Evolutionary conservation across 176 grass and related monocot genomes (phyloP).

Genomic region (Eleusine coracana): DNA sequence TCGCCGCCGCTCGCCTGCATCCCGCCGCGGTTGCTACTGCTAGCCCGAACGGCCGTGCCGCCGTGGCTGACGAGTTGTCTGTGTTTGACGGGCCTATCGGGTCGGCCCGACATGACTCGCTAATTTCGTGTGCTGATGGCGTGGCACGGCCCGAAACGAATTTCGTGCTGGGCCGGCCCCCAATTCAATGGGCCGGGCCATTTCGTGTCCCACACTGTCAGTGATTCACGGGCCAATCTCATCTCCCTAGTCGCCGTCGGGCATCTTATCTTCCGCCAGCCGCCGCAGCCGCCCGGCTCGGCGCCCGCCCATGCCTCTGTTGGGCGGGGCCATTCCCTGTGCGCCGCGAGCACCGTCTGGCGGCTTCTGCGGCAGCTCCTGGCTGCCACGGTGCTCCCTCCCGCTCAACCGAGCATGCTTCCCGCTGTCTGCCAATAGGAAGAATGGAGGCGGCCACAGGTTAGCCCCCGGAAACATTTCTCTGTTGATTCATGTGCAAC

Average conservation of each 20-base stretch:
- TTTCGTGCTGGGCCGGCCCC: too few species aligned
- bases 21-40: too few species aligned
- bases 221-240: background rate
- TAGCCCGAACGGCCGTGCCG: too few species aligned
- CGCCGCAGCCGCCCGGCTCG: background rate
- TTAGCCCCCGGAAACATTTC: background rate
- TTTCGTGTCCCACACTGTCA: background rate
- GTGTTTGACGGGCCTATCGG: too few species aligned
- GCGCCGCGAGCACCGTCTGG: background rate
- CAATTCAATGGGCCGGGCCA: too few species aligned
- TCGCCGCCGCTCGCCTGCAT: too few species aligned
- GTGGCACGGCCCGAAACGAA: too few species aligned
- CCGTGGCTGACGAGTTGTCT: too few species aligned
- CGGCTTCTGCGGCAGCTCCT: background rate
- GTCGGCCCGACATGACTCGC: too few species aligned
- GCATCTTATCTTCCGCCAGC: background rate
- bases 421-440: background rate
- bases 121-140: too few species aligned
- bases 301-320: slow-evolving; percentile 30
- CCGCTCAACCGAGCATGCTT: slow-evolving; percentile 14
- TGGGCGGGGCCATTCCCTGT: background rate
- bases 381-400: background rate
- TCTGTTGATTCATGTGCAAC: too few species aligned
- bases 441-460: slow-evolving; percentile 1
- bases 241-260: background rate